Evolutionary conservation across 2,329 filamentous ascomycete genomes (phyloP), one percentile per base, ranked within the genome.

Genomic region (Nemania abortiva): DNA sequence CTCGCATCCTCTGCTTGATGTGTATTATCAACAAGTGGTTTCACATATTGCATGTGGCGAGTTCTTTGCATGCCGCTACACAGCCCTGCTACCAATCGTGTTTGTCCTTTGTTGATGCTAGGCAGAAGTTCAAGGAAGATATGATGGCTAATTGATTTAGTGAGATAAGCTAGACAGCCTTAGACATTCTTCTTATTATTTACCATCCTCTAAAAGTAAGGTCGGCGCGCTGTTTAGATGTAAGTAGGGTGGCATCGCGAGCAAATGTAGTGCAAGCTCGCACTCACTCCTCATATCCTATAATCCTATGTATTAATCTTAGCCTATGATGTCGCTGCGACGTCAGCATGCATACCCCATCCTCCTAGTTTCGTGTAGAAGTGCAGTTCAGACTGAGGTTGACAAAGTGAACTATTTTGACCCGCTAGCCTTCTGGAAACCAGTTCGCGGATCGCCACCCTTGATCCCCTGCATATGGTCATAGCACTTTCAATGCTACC

Each of bases 341-440:
- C 76, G 75, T 77, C 76, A 77, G 74, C 74, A 58, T 74, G 75
- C 74, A 77, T 70, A 57, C 65, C 72, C 57, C 39, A 45, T 56
- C 62, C 37, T 59, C 50, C 31, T 42, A 31, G 31, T 52, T 61
- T 61, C 60, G n/a, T 57, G 45, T 45, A 55, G 57, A 49, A 37
- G 15, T 29, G 29, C 7, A 47, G 15, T n/a, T 47, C 18, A 20
- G 18, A 47, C 42, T 47, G n/a, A n/a, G n/a, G 11, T 47, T n/a
- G 27, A 31, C 15, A n/a, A 31, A 29, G 15, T 20, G 50, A n/a
- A n/a, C 27, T 18, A 53, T 20, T 6, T 9, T 13, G 18, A 13
- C 15, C 27, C 15, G n/a, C 37, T 52, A 22, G 31, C 31, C 31
- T 27, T 52, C 13, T 24, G 22, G 15, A 52, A 52, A 15, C 13